Percentiles rank a stretch among this genome's conserved stretches.
Evolutionary conservation across 176 grass and related monocot species (phyloP).

Genomic region (Musa itinerans): DNA sequence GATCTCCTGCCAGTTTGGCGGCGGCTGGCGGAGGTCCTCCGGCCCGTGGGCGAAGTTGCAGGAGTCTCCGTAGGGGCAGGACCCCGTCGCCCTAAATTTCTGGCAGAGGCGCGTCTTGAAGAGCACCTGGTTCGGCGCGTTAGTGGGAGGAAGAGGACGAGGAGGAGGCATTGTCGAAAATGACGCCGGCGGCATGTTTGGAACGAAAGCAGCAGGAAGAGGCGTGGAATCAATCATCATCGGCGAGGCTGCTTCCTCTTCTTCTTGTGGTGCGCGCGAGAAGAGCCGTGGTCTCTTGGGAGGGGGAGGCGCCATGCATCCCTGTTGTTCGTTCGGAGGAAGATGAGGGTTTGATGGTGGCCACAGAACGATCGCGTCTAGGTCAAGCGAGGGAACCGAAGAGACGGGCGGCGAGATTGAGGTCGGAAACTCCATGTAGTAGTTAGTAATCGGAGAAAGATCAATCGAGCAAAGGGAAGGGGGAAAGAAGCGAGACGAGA

Average conservation of each 20-base stretch:
- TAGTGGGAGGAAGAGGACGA: not conserved
- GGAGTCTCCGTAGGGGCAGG: constrained; percentile 25
- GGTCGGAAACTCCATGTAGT: no score
- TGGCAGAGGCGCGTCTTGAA: constrained; percentile 53
- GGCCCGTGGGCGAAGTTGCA: constrained; percentile 54
- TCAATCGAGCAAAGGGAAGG: not conserved
- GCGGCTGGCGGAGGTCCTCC: constrained; percentile 36
- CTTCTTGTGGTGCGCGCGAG: not conserved
- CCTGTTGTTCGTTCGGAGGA: not conserved
- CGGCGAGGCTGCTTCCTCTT: not conserved
- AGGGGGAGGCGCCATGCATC: not conserved
- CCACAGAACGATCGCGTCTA: not conserved
- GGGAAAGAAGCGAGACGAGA: no score
- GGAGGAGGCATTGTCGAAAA: not conserved
- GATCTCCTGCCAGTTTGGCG: constrained; percentile 5
- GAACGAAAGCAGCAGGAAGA: not conserved
- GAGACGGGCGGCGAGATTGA: not conserved
- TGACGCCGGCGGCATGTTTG: no score
- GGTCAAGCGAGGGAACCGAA: not conserved
- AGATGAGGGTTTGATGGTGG: not conserved
- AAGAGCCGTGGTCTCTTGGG: not conserved
- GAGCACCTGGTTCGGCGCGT: not conserved
- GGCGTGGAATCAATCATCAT: not conserved
- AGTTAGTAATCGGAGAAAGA: no score
- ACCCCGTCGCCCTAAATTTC: constrained; percentile 19